phyloP scores from a whole-genome alignment of 257 asterid genomes.

The Plantago ovata region DNA sequence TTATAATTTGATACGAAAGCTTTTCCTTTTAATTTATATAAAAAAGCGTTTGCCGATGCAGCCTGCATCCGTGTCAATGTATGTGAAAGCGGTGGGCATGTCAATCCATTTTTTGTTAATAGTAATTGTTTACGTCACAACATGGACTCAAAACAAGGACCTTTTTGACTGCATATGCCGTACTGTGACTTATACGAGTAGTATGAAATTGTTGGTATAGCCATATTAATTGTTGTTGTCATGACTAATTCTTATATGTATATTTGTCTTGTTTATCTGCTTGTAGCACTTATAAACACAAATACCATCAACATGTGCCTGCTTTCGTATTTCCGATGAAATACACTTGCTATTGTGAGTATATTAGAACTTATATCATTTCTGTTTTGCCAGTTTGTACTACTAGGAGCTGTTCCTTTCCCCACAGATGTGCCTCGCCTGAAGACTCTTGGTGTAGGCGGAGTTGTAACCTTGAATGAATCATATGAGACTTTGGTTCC shows the following conservation, averaged over 20 bases:
- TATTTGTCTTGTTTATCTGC: not conserved
- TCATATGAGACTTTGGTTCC: slow-evolving; percentile 87
- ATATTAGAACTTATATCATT: slow-evolving; percentile 7
- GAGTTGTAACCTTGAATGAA: slow-evolving; percentile 89
- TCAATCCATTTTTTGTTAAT: slow-evolving; percentile 9
- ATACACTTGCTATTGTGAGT: slow-evolving; percentile 1
- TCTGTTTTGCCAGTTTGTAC: slow-evolving; percentile 47
- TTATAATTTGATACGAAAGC: no score
- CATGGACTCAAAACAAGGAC: not conserved
- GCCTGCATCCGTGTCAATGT: no score
- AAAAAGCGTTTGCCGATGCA: no score
- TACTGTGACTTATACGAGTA: slow-evolving; percentile 5
- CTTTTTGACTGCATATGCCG: not conserved
- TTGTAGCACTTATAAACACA: no score
- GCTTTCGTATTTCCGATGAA: slow-evolving; percentile 5
- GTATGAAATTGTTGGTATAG: not conserved
- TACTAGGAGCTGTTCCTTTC: slow-evolving; percentile 97
- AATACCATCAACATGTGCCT: no score
- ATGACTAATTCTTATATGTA: not conserved
- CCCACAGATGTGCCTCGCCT: slow-evolving; percentile 84
- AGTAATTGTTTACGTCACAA: not conserved
- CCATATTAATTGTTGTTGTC: not conserved
- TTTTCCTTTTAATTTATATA: no score
- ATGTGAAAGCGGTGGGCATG: not conserved
- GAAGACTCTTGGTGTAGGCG: slow-evolving; percentile 79